Evolutionary conservation across 257 asterid genomes (phyloP).

Genomic region (Scutellaria minor): DNA sequence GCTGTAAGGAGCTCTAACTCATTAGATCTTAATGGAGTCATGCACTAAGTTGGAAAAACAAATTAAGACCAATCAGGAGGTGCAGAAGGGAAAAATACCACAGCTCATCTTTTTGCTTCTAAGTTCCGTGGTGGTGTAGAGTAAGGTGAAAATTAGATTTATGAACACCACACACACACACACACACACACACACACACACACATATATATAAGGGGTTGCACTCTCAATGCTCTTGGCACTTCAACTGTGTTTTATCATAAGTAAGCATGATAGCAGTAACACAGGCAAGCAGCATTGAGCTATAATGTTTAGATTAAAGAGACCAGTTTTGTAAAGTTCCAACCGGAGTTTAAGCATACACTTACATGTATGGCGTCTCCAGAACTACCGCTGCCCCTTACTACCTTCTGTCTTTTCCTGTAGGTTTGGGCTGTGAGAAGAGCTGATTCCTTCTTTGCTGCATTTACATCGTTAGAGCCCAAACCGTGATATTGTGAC

Average conservation of each 20-base stretch:
- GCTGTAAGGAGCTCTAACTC: not conserved
- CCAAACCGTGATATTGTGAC: constrained; percentile 30
- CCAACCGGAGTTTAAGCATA: constrained; percentile 23
- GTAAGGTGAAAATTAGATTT: not conserved
- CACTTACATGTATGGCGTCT: constrained; percentile 42
- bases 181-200: too few relatives aligned
- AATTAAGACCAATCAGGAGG: too few relatives aligned
- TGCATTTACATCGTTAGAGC: not conserved
- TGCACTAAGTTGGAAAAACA: too few relatives aligned
- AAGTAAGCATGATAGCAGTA: constrained; percentile 5
- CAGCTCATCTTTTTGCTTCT: not conserved
- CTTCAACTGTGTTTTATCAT: constrained; percentile 6
- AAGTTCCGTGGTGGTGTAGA: not conserved
- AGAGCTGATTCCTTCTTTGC: constrained; percentile 52
- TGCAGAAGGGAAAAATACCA: too few relatives aligned
- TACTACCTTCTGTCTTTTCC: constrained; percentile 46
- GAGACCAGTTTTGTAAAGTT: constrained; percentile 10
- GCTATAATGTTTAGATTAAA: constrained; percentile 1
- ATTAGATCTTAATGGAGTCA: constrained; percentile 19
- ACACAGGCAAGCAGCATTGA: constrained; percentile 18
- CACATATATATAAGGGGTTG: not conserved
- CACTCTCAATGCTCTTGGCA: constrained; percentile 11
- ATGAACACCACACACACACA: not conserved
- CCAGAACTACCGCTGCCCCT: constrained; percentile 43
- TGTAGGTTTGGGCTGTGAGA: constrained; percentile 39